Base-by-base conservation (phyloP, 2,329 filamentous ascomycete genomes). In the Amauroascus niger region DNA sequence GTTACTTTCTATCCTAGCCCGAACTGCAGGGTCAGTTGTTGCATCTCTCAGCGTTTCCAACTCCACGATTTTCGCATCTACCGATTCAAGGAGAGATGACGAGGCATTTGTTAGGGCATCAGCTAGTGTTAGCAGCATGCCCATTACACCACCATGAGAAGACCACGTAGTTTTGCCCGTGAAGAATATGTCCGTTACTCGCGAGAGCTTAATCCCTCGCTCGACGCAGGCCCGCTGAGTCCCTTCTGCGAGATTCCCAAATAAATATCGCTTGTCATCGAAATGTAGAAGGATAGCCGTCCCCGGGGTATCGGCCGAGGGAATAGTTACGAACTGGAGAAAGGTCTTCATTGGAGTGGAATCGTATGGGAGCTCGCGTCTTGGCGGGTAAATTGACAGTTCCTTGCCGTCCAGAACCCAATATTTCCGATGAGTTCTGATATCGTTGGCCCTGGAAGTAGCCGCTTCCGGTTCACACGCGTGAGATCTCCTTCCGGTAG, bases 241-340 rank as follows among this genome's bases (percentile, higher is more conserved):
- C 14, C 91, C 93, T 69, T 98, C 93, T 8, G 82, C 74, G 14
- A 91, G 68, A 62, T 86, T 84, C 18, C 93, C 93, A 64, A 98
- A 86, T 14, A 96, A 61, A 69, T 98, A 98, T 54, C 87, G 80
- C 62, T 85, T 84, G 63, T 82, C 80, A 62, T 91, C 87, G 64
- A 89, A 90, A 65, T 91, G 83, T 6, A 98, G 75, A 35, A 88
- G 67, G 30, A 97, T 68, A 48, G 81, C 79, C 1, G 88, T 87
- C 52, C 91, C 91, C 0, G 84, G 80, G 18, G 89, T 95, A 70
- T 98, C 93, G 55, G 84, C 85, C 60, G 91, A 93, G 13, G 91
- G 91, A 55, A 86, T 86, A 16, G 84, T 86, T 57, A 91, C 69
- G 62, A 97, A 72, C 67, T 94, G 84, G 54, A 90, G 76, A 62